Percentiles rank a stretch among this genome's conserved stretches.
Evolutionary conservation across 352 stramenopile genomes (phyloP).

Genomic region (Pythium guiyangense): DNA sequence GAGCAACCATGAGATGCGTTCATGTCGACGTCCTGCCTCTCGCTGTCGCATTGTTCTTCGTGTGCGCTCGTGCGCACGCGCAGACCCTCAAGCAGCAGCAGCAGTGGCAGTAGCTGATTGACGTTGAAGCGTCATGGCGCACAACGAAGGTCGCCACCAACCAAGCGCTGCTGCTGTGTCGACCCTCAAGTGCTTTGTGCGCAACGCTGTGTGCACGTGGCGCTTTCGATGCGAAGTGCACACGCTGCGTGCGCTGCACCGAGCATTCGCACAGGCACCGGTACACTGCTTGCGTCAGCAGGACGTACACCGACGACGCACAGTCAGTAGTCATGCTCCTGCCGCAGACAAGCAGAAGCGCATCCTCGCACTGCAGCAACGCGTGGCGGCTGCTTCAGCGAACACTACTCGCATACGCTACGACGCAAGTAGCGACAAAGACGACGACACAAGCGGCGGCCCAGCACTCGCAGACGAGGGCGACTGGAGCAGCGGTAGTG

Average conservation of each 20-base stretch:
- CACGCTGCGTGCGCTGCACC: slow-evolving; percentile 11
- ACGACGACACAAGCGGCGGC: neutral
- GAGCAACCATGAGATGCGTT: neutral
- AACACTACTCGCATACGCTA: neutral
- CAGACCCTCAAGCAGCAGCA: no score
- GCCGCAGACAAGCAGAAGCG: slow-evolving; percentile 3
- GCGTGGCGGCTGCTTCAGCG: neutral
- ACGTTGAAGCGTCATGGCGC: neutral
- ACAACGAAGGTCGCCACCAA: neutral
- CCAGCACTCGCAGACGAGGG: slow-evolving; percentile 1
- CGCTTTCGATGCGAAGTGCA: slow-evolving; percentile 6
- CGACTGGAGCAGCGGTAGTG: slow-evolving; percentile 9
- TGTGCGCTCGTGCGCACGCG: neutral
- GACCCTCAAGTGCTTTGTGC: slow-evolving; percentile 16
- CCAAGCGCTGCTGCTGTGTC: no score
- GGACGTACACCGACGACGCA: neutral
- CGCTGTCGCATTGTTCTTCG: no score
- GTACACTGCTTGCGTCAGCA: neutral
- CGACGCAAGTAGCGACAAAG: neutral
- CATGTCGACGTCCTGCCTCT: no score
- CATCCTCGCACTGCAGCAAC: slow-evolving; percentile 3
- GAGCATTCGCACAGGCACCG: slow-evolving; percentile 12
- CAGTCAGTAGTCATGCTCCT: neutral
- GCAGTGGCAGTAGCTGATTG: no score
- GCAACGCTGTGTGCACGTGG: slow-evolving; percentile 12